A percentile compares a stretch with the other conserved stretches of the same genome.
These are phyloP conservation scores for Geum urbanum DNA, from an alignment of 306 rosid species.

Conservation along the genomic window DNA sequence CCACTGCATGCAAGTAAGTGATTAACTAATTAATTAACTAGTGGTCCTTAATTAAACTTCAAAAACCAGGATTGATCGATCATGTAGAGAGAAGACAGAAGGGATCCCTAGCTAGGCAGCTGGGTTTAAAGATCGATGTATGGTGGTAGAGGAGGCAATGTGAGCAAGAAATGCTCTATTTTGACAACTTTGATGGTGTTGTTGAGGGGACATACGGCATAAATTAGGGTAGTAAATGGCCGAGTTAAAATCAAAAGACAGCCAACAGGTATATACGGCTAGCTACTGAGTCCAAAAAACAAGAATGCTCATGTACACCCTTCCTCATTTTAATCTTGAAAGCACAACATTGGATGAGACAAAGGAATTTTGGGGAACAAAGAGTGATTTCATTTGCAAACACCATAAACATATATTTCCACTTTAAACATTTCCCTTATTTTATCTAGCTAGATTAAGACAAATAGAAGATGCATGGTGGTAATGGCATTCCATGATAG, in stretches of 20 bases:
- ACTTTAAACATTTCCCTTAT: not conserved
- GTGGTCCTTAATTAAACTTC: conserved; percentile 1
- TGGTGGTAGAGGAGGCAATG: conserved; percentile 33
- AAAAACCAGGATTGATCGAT: not conserved
- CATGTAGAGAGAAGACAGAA: conserved; percentile 20
- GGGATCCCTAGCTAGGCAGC: conserved; percentile 28
- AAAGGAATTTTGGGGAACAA: conserved; percentile 42
- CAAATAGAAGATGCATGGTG: not conserved
- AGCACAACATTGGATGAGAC: conserved; percentile 25
- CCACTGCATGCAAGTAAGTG: not conserved
- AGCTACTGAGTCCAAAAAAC: conserved; percentile 21
- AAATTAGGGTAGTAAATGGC: conserved; percentile 30
- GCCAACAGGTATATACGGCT: conserved; percentile 19
- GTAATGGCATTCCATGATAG: not conserved
- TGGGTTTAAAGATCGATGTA: conserved; percentile 20
- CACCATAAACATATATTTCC: not conserved
- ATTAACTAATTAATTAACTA: not conserved
- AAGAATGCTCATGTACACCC: conserved; percentile 29
- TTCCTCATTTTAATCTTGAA: conserved; percentile 13
- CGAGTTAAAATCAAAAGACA: conserved; percentile 25
- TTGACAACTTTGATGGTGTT: conserved; percentile 53
- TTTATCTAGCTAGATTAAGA: not conserved
- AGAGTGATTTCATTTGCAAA: conserved; percentile 18
- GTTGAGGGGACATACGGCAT: conserved; percentile 55
- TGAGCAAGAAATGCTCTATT: conserved; percentile 35